phyloP scores from a whole-genome alignment of 306 rosid species.

The Gastrolobium bilobum region DNA sequence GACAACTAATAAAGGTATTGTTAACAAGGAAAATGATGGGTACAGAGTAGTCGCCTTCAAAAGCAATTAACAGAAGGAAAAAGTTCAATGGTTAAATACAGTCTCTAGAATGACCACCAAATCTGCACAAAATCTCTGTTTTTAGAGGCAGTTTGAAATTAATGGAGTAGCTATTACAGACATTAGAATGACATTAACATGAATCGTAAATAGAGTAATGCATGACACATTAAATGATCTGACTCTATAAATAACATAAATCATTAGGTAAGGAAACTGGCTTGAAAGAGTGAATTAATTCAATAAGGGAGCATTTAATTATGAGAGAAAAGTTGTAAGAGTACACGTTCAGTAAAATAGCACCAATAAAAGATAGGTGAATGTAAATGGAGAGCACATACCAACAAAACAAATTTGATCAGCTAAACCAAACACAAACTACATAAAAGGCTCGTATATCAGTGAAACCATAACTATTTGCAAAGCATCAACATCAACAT shows the following conservation, averaged over 20 bases:
- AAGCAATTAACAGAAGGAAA: neutral
- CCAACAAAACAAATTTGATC: slow-evolving; percentile 16
- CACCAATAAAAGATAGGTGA: neutral
- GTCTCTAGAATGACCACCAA: too few relatives aligned
- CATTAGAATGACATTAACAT: neutral
- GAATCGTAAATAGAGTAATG: neutral
- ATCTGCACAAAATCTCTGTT: too few relatives aligned
- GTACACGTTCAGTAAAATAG: too few relatives aligned
- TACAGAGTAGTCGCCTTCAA: neutral
- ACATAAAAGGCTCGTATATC: slow-evolving; percentile 16
- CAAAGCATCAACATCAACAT: too few relatives aligned
- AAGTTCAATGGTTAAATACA: neutral
- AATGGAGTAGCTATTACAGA: too few relatives aligned
- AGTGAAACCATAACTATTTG: slow-evolving; percentile 18
- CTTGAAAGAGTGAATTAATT: neutral
- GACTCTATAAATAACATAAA: neutral
- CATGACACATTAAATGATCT: neutral
- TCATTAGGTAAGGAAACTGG: slow-evolving; percentile 16
- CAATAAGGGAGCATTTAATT: too few relatives aligned
- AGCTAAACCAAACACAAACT: slow-evolving; percentile 18
- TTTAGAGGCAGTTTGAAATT: too few relatives aligned
- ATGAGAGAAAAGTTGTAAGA: too few relatives aligned
- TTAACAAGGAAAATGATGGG: neutral
- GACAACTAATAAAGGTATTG: neutral
- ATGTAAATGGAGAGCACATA: neutral